Base-by-base conservation (phyloP, 2,329 filamentous ascomycete genomes). In the Ambrosiella beaveri region DNA sequence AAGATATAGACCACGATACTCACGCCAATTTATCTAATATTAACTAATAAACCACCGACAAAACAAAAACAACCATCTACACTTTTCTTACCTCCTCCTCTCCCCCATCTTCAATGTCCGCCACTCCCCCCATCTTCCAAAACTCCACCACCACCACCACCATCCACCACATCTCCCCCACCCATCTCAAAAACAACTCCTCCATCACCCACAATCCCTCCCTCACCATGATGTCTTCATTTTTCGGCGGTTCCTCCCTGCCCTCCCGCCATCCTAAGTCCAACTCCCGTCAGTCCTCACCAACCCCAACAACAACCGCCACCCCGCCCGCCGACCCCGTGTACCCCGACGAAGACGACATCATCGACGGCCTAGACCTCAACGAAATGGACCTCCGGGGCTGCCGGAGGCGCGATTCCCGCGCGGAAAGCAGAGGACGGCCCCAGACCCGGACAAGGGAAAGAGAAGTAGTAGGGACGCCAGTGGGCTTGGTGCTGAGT, bases 321-420 rank as follows among this genome's bases (percentile, higher is more conserved):
- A 27, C 27, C 27, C 27, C 27, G 55, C 40, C 57, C 54, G 8
- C 56, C 55, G 4, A 60, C 57, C 12, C 35, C 27, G 27, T 60
- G 8, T 39, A 17, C 45, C 61, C 59, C 11, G 58, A 62, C 27
- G 47, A 57, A 15, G 56, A 58, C 47, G 61, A 60, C 53, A 57
- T 59, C 27, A 53, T 60, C 11, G 58, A 60, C 49, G 61, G 59
- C 8, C n/a, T 59, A 17, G 58, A 60, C 41, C 47, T 62, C 35
- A 39, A 52, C 15, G 40, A 40, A 13, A n/a, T 54, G 27, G 37
- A 39, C n/a, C 13, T 40, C 53, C 27, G 53, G 4, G 53, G 27
- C 3, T 27, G 5, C 27, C 27, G 3, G 3, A 4, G 27, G 27
- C 27, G 27, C 3, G 3, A 27, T 27, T 4, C 27, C 27, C 27